A percentile compares a stretch with the other conserved stretches of the same genome.
Conservation (phyloP, 2,329 filamentous ascomycete species). For the Colletotrichum gloeosporioides region DNA sequence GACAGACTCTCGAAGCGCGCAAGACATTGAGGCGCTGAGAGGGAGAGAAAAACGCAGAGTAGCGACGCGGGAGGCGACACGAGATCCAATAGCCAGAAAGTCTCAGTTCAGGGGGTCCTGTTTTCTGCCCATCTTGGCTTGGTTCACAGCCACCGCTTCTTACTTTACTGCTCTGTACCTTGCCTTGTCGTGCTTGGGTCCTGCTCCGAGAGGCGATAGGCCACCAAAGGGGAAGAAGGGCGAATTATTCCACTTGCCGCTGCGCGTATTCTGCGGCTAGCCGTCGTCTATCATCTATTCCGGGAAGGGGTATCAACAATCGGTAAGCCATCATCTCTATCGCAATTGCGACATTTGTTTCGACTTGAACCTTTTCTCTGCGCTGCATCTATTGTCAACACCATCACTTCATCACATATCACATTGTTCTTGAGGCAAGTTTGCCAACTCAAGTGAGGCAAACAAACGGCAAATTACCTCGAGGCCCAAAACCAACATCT, state of each 20-base stretch:
- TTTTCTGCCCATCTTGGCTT: constrained; percentile 15
- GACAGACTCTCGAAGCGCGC: background rate
- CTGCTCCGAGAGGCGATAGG: constrained; percentile 15
- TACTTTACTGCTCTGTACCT: constrained; percentile 5
- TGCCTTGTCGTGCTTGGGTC: constrained; percentile 15
- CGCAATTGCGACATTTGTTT: background rate
- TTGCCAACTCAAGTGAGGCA: constrained; percentile 15
- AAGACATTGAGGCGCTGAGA: background rate
- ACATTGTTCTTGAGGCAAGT: background rate
- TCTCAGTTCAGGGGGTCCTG: constrained; percentile 16
- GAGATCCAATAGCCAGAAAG: constrained; percentile 10
- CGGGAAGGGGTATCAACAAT: background rate
- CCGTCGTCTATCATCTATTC: background rate
- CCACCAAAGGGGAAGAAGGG: constrained; percentile 9
- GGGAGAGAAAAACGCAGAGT: background rate
- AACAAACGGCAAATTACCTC: background rate
- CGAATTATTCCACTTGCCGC: constrained; percentile 10
- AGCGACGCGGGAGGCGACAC: constrained; percentile 1
- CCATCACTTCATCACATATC: background rate
- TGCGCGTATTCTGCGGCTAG: constrained; percentile 12
- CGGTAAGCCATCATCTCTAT: constrained; percentile 10
- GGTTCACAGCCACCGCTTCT: constrained; percentile 7
- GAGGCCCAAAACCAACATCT: background rate
- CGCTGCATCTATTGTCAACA: background rate
- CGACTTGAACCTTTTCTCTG: background rate